Percentiles rank a stretch among this genome's conserved stretches.
Evolutionary conservation across 1,284 basidiomycete species (phyloP).

Genomic region (Pseudozyma thailandica): DNA sequence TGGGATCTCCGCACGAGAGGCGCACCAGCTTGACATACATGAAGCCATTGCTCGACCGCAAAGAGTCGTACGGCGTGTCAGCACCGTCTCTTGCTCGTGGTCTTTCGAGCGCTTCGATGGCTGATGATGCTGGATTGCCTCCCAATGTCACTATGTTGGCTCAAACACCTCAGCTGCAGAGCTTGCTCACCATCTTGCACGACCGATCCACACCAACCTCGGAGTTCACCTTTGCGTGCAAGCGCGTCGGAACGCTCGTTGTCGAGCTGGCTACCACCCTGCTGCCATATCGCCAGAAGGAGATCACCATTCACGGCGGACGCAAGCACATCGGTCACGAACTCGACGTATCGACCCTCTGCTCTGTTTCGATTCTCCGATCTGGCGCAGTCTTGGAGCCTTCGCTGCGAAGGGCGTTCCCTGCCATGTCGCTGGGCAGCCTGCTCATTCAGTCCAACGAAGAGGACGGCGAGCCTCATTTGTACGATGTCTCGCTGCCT

Average conservation of each 20-base stretch:
- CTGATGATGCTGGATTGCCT: constrained; percentile 53
- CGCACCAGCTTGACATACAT: constrained; percentile 20
- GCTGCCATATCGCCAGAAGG: constrained; percentile 77
- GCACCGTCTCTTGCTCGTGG: constrained; percentile 10
- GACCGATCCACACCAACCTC: constrained; percentile 75
- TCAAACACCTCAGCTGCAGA: constrained; percentile 81
- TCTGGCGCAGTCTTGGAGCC: constrained; percentile 90
- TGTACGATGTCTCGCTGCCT: constrained; percentile 85
- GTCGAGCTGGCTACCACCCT: constrained; percentile 85
- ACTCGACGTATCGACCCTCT: constrained; percentile 75
- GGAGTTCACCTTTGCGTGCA: constrained; percentile 87
- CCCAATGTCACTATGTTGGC: constrained; percentile 77
- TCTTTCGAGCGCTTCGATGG: constrained; percentile 13
- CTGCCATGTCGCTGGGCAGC: constrained; percentile 86
- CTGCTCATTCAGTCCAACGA: constrained; percentile 87
- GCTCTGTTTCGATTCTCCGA: constrained; percentile 84
- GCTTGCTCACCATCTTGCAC: constrained; percentile 79
- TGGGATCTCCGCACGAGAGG: constrained; percentile 30
- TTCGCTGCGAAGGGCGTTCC: constrained; percentile 87
- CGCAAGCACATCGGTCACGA: constrained; percentile 75
- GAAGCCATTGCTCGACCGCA: constrained; percentile 17
- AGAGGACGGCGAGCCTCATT: constrained; percentile 84
- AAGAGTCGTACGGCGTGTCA: constrained; percentile 12
- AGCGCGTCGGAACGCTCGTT: constrained; percentile 84
- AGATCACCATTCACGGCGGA: constrained; percentile 75